Percentiles rank a stretch among this genome's conserved stretches.
These are phyloP conservation scores for Warburgia ugandensis DNA, from an alignment of 164 flowering plant genomes.

Conservation along the genomic window DNA sequence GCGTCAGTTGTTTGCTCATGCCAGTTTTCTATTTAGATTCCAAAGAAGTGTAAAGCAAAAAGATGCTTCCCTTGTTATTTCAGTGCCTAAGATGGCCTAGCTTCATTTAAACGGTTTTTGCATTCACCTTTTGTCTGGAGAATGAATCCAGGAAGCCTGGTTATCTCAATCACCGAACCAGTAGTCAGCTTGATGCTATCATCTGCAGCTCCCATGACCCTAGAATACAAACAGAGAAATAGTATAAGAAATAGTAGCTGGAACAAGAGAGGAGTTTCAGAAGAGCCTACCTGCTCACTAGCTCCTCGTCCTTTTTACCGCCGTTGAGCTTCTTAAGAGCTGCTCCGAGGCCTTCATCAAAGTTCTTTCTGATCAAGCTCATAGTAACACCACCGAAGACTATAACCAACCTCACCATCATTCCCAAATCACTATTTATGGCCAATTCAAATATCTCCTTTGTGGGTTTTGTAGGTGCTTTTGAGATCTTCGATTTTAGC, in stretches of 20 bases:
- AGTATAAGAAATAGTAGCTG: not conserved
- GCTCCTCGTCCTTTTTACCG: conserved; percentile 46
- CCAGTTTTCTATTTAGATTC: no score
- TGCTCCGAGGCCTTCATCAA: conserved; percentile 48
- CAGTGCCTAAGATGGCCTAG: not conserved
- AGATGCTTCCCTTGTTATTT: no score
- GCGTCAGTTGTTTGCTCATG: no score
- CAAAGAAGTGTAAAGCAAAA: no score
- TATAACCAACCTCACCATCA: conserved; percentile 46
- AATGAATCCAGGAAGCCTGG: conserved; percentile 41
- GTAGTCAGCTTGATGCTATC: conserved; percentile 47
- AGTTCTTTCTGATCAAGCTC: conserved; percentile 50
- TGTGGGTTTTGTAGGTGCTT: conserved; percentile 41
- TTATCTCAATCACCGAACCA: conserved; percentile 47
- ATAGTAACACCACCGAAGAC: conserved; percentile 39
- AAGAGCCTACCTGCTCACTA: conserved; percentile 29
- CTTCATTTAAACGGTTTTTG: no score
- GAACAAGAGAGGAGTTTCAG: not conserved
- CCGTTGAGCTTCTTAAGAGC: conserved; percentile 50
- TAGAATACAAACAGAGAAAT: conserved; percentile 4
- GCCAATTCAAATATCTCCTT: conserved; percentile 51
- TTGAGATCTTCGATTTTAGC: conserved; percentile 35
- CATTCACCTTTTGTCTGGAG: conserved; percentile 47
- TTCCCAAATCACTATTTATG: conserved; percentile 45
- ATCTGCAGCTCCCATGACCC: conserved; percentile 52